Evolutionary conservation across 139 green algal species (phyloP), one percentile per base, ranked within the genome.

Genomic region (Edaphochlamys debaryana): DNA sequence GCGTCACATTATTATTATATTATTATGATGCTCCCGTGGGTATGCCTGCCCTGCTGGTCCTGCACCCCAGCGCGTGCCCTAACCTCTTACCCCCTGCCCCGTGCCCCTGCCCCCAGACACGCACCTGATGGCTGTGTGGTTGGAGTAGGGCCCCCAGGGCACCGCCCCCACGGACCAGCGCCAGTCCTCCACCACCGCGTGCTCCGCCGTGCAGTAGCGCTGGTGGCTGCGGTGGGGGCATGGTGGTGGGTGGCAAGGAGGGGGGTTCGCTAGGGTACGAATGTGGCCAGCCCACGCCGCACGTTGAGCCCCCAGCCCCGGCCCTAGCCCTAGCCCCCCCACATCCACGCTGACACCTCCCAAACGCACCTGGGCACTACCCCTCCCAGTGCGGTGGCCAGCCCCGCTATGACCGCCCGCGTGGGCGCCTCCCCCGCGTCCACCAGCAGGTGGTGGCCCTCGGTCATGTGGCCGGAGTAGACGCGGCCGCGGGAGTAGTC

Each of bases 91-190:
- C n/a, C n/a, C n/a, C n/a, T n/a, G n/a, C n/a, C n/a, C n/a, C n/a
- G n/a, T n/a, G n/a, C n/a, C n/a, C n/a, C n/a, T n/a, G n/a, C n/a
- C n/a, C n/a, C n/a, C n/a, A n/a, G n/a, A n/a, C n/a, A n/a, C 75
- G 0, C 75, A 83, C 77, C 77, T 86, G 22, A 92, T 38, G 7
- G 69, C 82, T 3, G 73, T 67, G 67, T 67, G 87, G 77, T 88
- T 86, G 67, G 79, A 72, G 79, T 93, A 88, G 5, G 89, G 89
- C 0, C 89, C 89, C 77, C 87, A 93, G 3, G 89, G 89, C 30
- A 71, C 80, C 23, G 86, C 87, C 30, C 89, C 89, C 32, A 88
- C 85, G 19, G 81, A 69, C 89, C 89, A 93, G 62, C 84, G 77
- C 89, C 89, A 93, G 78, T 93, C 89, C 48, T 84, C 64, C 70